Percentiles rank a stretch among this genome's conserved stretches.
phyloP scores from a whole-genome alignment of 495 filamentous ascomycete genomes.

The Melanomma pulvis-pyrius region DNA sequence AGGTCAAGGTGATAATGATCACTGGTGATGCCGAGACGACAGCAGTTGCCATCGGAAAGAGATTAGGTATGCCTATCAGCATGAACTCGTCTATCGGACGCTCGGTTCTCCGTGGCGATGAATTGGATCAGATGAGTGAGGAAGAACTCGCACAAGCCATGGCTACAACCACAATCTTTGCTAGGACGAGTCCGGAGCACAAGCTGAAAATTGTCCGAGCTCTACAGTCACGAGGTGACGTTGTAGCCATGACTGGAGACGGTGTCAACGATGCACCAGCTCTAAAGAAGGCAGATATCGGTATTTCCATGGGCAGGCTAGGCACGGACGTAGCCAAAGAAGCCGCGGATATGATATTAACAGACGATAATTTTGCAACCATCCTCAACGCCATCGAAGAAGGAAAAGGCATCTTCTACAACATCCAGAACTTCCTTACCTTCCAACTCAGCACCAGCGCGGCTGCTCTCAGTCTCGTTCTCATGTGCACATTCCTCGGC shows the following conservation, averaged over 20 bases:
- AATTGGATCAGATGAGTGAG: slow-evolving; percentile 87
- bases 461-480: slow-evolving; percentile 85
- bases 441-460: slow-evolving; percentile 98
- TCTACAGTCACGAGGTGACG: slow-evolving; percentile 88
- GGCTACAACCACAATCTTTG: slow-evolving; percentile 86
- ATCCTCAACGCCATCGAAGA: slow-evolving; percentile 96
- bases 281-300: slow-evolving; percentile 96
- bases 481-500: slow-evolving; percentile 87
- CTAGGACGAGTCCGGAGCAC: slow-evolving; percentile 93
- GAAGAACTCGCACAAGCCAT: slow-evolving; percentile 81
- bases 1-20: slow-evolving; percentile 98
- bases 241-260: slow-evolving; percentile 98
- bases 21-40: slow-evolving; percentile 95
- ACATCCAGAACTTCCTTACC: slow-evolving; percentile 98
- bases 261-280: slow-evolving; percentile 98
- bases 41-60: slow-evolving; percentile 86
- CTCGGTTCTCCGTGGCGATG: slow-evolving; percentile 81
- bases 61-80: slow-evolving; percentile 83
- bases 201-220: slow-evolving; percentile 96
- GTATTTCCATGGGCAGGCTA: slow-evolving; percentile 92
- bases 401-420: slow-evolving; percentile 98
- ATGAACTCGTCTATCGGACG: slow-evolving; percentile 44
- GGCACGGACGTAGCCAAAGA: slow-evolving; percentile 99
- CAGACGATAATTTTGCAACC: slow-evolving; percentile 96
- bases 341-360: slow-evolving; percentile 99